phyloP scores from a whole-genome alignment of 495 filamentous ascomycete species.

The Articulospora tetracladia region DNA sequence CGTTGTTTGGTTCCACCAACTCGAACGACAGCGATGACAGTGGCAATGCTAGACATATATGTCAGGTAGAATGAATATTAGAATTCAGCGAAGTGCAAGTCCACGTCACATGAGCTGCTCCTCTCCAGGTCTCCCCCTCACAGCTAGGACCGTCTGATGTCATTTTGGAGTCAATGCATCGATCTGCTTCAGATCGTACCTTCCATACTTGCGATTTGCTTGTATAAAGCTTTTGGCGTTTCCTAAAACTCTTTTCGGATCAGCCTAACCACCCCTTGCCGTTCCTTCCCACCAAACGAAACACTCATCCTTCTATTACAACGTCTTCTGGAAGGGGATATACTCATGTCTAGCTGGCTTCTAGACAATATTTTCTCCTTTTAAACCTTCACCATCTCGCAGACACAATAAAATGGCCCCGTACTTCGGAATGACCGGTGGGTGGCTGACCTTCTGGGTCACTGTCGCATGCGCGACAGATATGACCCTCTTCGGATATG shows the following conservation, averaged over 20 bases:
- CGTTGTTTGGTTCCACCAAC: neutral
- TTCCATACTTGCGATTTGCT: neutral
- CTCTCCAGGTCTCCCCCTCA: neutral
- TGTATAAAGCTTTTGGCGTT: neutral
- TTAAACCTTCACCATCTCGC: neutral
- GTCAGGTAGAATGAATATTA: neutral
- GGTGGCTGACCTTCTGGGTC: constrained; percentile 57
- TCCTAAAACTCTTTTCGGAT: neutral
- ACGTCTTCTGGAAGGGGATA: neutral
- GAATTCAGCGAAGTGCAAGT: neutral
- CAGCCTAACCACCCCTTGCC: neutral
- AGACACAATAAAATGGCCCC: constrained; percentile 23
- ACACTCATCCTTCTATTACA: neutral
- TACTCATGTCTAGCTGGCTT: neutral
- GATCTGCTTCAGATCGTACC: neutral
- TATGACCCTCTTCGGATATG: constrained; percentile 59
- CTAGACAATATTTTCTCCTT: neutral
- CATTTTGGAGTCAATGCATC: neutral
- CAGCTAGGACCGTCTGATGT: neutral
- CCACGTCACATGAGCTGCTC: neutral
- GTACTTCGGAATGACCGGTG: constrained; percentile 53
- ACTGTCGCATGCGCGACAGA: constrained; percentile 54
- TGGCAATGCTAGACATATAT: neutral
- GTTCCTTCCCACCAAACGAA: too few species aligned
- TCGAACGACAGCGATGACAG: neutral